These are phyloP conservation scores for Gynostemma pentaphyllum DNA, from an alignment of 306 rosid genomes.

Conservation along the genomic window DNA sequence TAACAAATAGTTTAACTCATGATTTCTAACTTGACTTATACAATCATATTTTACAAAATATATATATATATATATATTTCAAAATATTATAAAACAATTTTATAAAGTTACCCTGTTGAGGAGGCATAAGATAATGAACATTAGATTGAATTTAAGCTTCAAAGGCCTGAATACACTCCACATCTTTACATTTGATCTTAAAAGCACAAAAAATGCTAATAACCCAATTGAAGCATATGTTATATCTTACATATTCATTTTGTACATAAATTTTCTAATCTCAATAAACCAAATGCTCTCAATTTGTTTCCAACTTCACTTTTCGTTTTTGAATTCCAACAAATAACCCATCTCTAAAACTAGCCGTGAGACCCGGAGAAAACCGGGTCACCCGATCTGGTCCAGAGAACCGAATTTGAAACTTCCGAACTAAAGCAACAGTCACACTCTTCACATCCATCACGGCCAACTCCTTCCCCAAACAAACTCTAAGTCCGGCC, in stretches of 20 bases:
- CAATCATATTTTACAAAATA: too few relatives aligned
- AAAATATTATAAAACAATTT: too few relatives aligned
- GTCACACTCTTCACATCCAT: conserved; percentile 46
- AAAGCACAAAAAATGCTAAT: neutral
- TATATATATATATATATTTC: too few relatives aligned
- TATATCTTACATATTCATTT: too few relatives aligned
- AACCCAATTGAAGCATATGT: neutral
- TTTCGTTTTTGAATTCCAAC: conserved; percentile 38
- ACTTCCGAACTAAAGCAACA: conserved; percentile 26
- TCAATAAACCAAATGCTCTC: too few relatives aligned
- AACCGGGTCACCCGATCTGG: conserved; percentile 29
- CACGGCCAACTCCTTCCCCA: conserved; percentile 77
- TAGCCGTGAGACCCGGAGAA: conserved; percentile 63
- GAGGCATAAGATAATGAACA: too few relatives aligned
- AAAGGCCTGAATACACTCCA: neutral
- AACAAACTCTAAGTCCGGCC: conserved; percentile 69
- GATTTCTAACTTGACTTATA: too few relatives aligned
- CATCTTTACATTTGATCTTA: neutral
- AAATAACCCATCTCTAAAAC: conserved; percentile 54
- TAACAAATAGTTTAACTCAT: too few relatives aligned
- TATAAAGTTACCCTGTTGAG: too few relatives aligned
- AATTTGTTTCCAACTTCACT: too few relatives aligned
- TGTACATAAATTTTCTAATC: too few relatives aligned
- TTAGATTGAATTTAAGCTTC: too few relatives aligned
- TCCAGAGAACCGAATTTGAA: conserved; percentile 27